Percentiles rank a stretch among this genome's conserved stretches.
These are phyloP conservation scores for Yarrowia sp. DNA, from an alignment of 805 yeast genomes.

Conservation along the genomic window DNA sequence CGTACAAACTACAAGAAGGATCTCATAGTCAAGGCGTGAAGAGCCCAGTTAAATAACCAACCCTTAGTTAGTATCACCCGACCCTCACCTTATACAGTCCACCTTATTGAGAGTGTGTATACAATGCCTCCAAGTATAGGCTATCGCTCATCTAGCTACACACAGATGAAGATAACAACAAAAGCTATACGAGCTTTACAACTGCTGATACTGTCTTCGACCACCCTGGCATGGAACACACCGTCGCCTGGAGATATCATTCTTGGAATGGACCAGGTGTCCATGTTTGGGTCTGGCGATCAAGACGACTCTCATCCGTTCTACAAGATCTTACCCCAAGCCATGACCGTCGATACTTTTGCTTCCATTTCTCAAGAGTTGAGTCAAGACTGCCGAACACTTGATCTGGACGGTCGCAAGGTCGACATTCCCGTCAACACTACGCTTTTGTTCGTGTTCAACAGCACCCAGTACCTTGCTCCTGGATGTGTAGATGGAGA, in stretches of 20 bases:
- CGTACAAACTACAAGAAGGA: too few species aligned
- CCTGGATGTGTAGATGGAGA: constrained; percentile 6
- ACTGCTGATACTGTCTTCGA: not conserved
- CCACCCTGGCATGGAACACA: not conserved
- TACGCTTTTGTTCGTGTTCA: constrained; percentile 42
- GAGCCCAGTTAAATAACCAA: too few species aligned
- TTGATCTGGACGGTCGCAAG: constrained; percentile 26
- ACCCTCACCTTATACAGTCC: too few species aligned
- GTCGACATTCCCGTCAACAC: constrained; percentile 42
- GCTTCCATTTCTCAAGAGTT: constrained; percentile 10
- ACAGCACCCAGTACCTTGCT: constrained; percentile 30
- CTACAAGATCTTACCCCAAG: constrained; percentile 25
- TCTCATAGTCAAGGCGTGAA: too few species aligned
- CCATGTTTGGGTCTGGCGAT: not conserved
- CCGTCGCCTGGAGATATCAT: constrained; percentile 12
- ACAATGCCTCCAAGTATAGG: not conserved
- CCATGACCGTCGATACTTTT: constrained; percentile 20
- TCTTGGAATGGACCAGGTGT: constrained; percentile 20
- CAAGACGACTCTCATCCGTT: constrained; percentile 20
- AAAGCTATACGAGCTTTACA: not conserved
- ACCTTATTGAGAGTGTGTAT: too few species aligned
- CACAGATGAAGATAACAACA: constrained; percentile 9
- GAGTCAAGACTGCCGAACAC: constrained; percentile 5
- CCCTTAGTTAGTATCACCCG: too few species aligned
- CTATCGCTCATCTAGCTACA: not conserved